A percentile compares a stretch with the other conserved stretches of the same genome.
Evolutionary conservation across 345 rosid genomes (phyloP).

Genomic region (Moricandia moricandioides): DNA sequence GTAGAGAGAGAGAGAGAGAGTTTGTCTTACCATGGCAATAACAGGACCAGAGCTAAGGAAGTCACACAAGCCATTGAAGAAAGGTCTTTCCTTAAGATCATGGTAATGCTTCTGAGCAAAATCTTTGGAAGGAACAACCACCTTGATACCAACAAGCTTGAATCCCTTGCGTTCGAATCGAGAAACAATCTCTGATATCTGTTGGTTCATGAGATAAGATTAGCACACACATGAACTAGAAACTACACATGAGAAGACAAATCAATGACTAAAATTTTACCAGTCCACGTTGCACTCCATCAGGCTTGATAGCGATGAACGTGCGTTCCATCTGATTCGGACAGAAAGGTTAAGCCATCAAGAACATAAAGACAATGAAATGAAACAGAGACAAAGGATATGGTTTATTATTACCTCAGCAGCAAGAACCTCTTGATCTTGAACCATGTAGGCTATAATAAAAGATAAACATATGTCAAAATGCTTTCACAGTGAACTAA

Average conservation of each 20-base stretch:
- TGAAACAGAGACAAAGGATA: background rate
- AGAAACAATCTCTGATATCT: conserved; percentile 86
- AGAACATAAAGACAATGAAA: background rate
- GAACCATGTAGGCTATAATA: conserved; percentile 67
- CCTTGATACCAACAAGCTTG: conserved; percentile 90
- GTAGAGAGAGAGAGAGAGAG: background rate
- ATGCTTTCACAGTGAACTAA: background rate
- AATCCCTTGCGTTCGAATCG: conserved; percentile 97
- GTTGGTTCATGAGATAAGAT: conserved; percentile 10
- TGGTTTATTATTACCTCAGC: conserved; percentile 58
- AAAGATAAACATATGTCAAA: background rate
- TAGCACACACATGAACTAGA: background rate
- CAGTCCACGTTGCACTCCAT: conserved; percentile 96
- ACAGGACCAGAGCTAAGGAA: conserved; percentile 99
- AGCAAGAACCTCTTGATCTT: conserved; percentile 87
- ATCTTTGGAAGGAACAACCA: conserved; percentile 74
- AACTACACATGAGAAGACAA: background rate
- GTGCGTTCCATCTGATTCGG: conserved; percentile 73
- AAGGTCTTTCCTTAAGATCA: conserved; percentile 91
- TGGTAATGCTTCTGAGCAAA: conserved; percentile 91
- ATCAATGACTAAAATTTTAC: conserved; percentile 41
- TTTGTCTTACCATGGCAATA: conserved; percentile 74
- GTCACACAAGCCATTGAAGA: conserved; percentile 85
- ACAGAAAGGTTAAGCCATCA: background rate
- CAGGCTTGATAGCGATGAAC: conserved; percentile 98